Percentiles rank a stretch among this genome's conserved stretches.
Conservation (phyloP, 352 stramenopile genomes). For the Thraustochytrium striatum region DNA sequence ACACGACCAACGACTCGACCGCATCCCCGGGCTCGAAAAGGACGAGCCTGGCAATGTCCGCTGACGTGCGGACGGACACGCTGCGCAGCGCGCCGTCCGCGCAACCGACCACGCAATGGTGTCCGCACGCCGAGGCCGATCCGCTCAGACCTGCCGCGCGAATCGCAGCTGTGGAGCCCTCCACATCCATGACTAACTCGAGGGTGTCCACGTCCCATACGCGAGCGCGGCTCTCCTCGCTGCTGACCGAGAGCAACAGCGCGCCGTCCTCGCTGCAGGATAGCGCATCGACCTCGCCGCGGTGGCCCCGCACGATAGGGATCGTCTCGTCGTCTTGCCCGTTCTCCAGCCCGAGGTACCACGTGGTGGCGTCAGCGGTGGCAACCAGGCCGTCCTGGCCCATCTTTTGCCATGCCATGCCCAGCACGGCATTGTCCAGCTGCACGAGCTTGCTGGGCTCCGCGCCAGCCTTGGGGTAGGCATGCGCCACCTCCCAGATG, state of each 20-base stretch:
- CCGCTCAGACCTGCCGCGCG: no score
- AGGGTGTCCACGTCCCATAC: no score
- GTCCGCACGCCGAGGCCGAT: no score
- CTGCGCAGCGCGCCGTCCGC: no score
- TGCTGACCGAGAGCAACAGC: background rate
- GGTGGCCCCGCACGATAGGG: background rate
- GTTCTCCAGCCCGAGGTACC: slow-evolving; percentile 18
- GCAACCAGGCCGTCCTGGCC: slow-evolving; percentile 14
- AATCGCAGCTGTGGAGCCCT: no score
- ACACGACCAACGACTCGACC: no score
- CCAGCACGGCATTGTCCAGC: background rate
- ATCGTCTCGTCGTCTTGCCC: background rate
- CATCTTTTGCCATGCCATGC: background rate
- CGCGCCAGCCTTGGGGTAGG: background rate
- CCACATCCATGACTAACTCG: no score
- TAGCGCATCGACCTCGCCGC: background rate
- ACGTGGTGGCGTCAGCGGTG: background rate
- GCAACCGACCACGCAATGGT: no score
- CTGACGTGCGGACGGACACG: no score
- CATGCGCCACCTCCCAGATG: background rate
- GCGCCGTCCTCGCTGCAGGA: background rate
- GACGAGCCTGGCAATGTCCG: no score
- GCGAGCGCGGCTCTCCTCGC: background rate
- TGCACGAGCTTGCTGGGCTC: background rate
- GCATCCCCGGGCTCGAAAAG: no score